Evolutionary conservation across 1,284 basidiomycete genomes (phyloP), one percentile per base, ranked within the genome.

Genomic region (Ustilago hordei): DNA sequence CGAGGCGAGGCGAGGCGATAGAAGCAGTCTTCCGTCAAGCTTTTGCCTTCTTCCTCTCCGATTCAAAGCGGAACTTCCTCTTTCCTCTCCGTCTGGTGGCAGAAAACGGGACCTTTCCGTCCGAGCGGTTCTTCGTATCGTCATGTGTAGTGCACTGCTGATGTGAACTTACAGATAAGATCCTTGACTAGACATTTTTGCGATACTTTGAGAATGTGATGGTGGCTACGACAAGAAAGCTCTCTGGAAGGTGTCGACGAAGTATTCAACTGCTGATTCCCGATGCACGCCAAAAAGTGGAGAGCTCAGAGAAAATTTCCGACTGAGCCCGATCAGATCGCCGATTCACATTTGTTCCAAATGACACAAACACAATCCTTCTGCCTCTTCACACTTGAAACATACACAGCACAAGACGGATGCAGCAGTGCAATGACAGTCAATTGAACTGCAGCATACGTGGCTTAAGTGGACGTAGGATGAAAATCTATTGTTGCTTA

Each of bases 141-240:
- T 31, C 9, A 12, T 31, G 28, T 50, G n/a, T 12, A 13, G 6
- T 50, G 48, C 48, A 13, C 48, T 31, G 11, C 48, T 31, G 8
- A 12, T 50, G 48, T 41, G 19, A 3, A 70, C 72, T 63, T 70
- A 75, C 72, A 75, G 64, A 34, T 75, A 75, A 32, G 72, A 70
- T 60, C 67, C 67, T 66, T 73, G 65, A 57, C 68, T 45, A 39
- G 60, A 70, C 62, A 73, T 73, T 47, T 9, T 66, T 17, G 15
- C 54, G 17, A 17, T 38, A 34, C 9, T 39, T 11, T 15, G 34
- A 15, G 34, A 23, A 56, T 36, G 23, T 60, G 62, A 52, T 55
- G 17, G 32, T 62, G 38, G 47, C n/a, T 38, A 31, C 12, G 13
- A 23, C 32, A 13, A 8, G 28, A 47, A 32, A n/a, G 7, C 4